phyloP scores from a whole-genome alignment of 352 stramenopile genomes.

The Aphanomyces euteiches region DNA sequence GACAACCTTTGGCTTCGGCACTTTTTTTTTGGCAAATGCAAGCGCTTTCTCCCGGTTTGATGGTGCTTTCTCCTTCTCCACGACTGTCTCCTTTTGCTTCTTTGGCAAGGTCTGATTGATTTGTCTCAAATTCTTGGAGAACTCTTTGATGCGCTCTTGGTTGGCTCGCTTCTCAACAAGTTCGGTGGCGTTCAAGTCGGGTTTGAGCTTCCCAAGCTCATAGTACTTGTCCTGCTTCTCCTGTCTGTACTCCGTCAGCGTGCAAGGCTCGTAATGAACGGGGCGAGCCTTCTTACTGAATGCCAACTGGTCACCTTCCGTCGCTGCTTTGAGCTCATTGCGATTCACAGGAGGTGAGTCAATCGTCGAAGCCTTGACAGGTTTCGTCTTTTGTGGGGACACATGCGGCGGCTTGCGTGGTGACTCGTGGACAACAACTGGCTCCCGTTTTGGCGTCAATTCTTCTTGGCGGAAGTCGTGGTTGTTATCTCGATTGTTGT shows the following conservation, averaged over 20 bases:
- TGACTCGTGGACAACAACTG: slow-evolving; percentile 1
- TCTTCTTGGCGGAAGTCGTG: neutral
- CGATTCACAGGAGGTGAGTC: slow-evolving; percentile 34
- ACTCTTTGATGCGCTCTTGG: slow-evolving; percentile 73
- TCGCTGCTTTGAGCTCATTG: slow-evolving; percentile 55
- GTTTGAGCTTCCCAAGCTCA: slow-evolving; percentile 85
- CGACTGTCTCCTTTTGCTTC: slow-evolving; percentile 39
- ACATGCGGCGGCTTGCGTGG: slow-evolving; percentile 21
- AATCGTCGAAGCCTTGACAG: slow-evolving; percentile 5
- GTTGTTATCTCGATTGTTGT: slow-evolving; percentile 19
- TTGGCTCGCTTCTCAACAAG: slow-evolving; percentile 78
- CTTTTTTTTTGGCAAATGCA: slow-evolving; percentile 67
- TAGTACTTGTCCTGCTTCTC: slow-evolving; percentile 81
- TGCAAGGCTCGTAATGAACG: slow-evolving; percentile 81
- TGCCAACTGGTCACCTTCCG: slow-evolving; percentile 63
- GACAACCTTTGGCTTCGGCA: slow-evolving; percentile 56
- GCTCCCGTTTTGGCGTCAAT: neutral
- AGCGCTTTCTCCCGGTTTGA: slow-evolving; percentile 70
- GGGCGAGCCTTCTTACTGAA: slow-evolving; percentile 70
- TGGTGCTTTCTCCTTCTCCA: slow-evolving; percentile 39
- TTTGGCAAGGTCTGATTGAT: slow-evolving; percentile 62
- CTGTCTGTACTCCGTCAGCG: slow-evolving; percentile 83
- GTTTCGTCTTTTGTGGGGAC: slow-evolving; percentile 4
- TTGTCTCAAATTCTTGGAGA: slow-evolving; percentile 68
- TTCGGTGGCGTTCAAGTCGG: slow-evolving; percentile 76